Conservation (phyloP, 805 yeast genomes). For the Yamadazyma philogaea region DNA sequence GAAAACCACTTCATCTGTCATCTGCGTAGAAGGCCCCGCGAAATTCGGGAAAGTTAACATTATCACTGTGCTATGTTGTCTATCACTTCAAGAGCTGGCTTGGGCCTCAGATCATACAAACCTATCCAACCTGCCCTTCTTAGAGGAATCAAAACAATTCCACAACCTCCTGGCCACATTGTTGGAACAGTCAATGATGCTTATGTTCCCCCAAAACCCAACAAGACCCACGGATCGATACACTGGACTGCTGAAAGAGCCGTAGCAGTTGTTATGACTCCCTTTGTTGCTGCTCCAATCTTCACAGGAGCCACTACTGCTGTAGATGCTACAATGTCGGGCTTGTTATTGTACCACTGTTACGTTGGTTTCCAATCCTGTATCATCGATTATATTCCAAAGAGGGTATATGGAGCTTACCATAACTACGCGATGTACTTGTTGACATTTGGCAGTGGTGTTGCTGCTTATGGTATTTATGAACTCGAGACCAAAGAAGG, state of each 20-base stretch:
- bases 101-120: conserved; percentile 16
- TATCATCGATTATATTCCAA: conserved; percentile 75
- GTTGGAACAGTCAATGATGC: conserved; percentile 75
- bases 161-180: conserved; percentile 72
- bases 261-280: conserved; percentile 59
- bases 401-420: conserved; percentile 65
- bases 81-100: conserved; percentile 27
- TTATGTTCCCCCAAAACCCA: conserved; percentile 55
- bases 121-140: conserved; percentile 17
- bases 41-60: conserved; percentile 15
- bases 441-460: conserved; percentile 59
- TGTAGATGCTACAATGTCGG: conserved; percentile 55
- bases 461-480: conserved; percentile 71
- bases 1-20: conserved; percentile 7
- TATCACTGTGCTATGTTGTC: conserved; percentile 3
- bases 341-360: conserved; percentile 58
- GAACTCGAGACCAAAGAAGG: conserved; percentile 63
- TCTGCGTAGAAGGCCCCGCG: conserved; percentile 11
- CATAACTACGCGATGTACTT: conserved; percentile 59
- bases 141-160: conserved; percentile 46
- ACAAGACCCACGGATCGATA: conserved; percentile 59
- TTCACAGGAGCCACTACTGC: conserved; percentile 50
- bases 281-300: conserved; percentile 61
- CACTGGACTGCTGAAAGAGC: conserved; percentile 74
- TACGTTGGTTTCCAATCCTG: conserved; percentile 74